Evolutionary conservation across 2,329 filamentous ascomycete genomes (phyloP).

Genomic region (Fonsecaea erecta): DNA sequence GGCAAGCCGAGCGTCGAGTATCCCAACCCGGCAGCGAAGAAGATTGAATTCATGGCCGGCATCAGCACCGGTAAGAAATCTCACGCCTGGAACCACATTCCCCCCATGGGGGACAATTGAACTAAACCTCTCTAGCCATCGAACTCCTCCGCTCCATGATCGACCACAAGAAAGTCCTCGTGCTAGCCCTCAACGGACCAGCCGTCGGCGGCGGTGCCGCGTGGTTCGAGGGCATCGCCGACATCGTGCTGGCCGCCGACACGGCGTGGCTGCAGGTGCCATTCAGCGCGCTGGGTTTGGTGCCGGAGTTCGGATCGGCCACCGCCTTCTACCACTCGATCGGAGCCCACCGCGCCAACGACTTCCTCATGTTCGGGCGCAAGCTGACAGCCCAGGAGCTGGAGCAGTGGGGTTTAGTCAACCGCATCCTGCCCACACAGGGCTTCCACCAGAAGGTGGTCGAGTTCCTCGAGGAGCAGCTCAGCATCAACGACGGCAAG

Average conservation of each 20-base stretch:
- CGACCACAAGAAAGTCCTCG: slow-evolving; percentile 57
- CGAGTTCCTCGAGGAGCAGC: slow-evolving; percentile 50
- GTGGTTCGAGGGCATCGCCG: slow-evolving; percentile 56
- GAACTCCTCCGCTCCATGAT: slow-evolving; percentile 43
- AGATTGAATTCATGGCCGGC: slow-evolving; percentile 23
- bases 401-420: slow-evolving; percentile 52
- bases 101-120: too few relatives aligned
- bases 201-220: slow-evolving; percentile 57
- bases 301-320: slow-evolving; percentile 56
- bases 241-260: slow-evolving; percentile 54
- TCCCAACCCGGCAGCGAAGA: slow-evolving; percentile 28
- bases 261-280: slow-evolving; percentile 55
- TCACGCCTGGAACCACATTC: neutral
- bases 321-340: slow-evolving; percentile 54
- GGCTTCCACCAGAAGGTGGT: slow-evolving; percentile 51
- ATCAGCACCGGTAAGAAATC: slow-evolving; percentile 11
- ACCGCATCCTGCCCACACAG: slow-evolving; percentile 50
- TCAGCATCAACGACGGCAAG: slow-evolving; percentile 59
- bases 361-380: slow-evolving; percentile 58
- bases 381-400: slow-evolving; percentile 52
- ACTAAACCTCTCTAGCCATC: slow-evolving; percentile 5
- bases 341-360: slow-evolving; percentile 57
- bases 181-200: slow-evolving; percentile 57
- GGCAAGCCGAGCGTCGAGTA: neutral
- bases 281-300: slow-evolving; percentile 54